Base-by-base conservation (phyloP, 2,329 filamentous ascomycete species). In the Fusarium solani-melongenae region DNA sequence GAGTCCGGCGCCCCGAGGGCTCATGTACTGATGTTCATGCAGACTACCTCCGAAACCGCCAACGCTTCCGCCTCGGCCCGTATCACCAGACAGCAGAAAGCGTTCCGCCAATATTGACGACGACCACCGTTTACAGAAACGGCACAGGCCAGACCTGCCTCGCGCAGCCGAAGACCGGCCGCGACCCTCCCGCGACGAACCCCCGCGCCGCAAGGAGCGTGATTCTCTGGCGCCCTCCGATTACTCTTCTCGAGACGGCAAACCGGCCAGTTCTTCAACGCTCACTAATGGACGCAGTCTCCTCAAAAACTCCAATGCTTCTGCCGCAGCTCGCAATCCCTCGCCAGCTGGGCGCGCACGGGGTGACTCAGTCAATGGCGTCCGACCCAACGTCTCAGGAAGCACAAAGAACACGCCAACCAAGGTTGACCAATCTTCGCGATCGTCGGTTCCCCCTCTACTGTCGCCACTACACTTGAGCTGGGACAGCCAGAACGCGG, bases 401-500 rank as follows among this genome's bases (percentile, higher is more conserved):
- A 84, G 76, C 72, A 83, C 77, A 33, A 82, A 81, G 64, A 77
- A 76, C 51, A 79, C 81, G 7, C 81, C 85, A 14, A 82, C 76
- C 68, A 86, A 86, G 74, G 57, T 77, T 22, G 84, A 86, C 22
- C 71, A 76, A 12, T 76, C 79, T 12, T 76, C 81, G 3, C 86
- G 84, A 70, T 71, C 83, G 29, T 79, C 81, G 27, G 82, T 90
- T 8, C 88, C 88, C 10, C 86, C 86, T 4, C 75, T 90, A 33
- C 76, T 90, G 15, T 90, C 88, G 1, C 88, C 88, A 1, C 80
- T 89, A 1, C 85, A 84, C 38, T 81, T 89, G 12, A 83, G 82
- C 39, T 82, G 87, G 29, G 85, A 85, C 36, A 82, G 83, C 22
- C 82, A 83, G 31, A 82, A 84, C 8, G 62, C 74, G 4, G 67